These are phyloP conservation scores for Ammopiptanthus mongolicus DNA, from an alignment of 306 rosid genomes.

Conservation along the genomic window DNA sequence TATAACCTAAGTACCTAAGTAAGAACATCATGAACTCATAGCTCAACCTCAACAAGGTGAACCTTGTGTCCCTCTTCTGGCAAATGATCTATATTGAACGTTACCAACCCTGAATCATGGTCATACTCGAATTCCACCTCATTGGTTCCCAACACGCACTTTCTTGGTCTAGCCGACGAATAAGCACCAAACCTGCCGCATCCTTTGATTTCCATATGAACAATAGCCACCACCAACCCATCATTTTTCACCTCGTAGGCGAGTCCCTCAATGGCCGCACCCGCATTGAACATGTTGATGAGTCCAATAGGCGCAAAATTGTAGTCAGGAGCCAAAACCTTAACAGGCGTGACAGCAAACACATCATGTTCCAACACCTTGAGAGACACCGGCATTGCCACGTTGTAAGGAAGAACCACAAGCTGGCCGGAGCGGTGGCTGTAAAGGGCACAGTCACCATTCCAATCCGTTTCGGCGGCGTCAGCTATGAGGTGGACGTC, in stretches of 20 bases:
- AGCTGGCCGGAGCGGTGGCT: slow-evolving; percentile 39
- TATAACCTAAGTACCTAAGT: background rate
- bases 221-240: slow-evolving; percentile 27
- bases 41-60: slow-evolving; percentile 52
- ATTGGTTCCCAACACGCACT: slow-evolving; percentile 41
- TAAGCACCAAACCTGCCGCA: slow-evolving; percentile 74
- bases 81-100: slow-evolving; percentile 47
- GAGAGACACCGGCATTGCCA: slow-evolving; percentile 63
- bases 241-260: slow-evolving; percentile 37
- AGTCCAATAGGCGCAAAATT: slow-evolving; percentile 76
- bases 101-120: slow-evolving; percentile 47
- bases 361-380: slow-evolving; percentile 71
- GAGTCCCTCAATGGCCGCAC: slow-evolving; percentile 74
- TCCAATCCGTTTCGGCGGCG: slow-evolving; percentile 41
- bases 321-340: slow-evolving; percentile 40
- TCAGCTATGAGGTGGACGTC: slow-evolving; percentile 68
- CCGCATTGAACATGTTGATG: slow-evolving; percentile 72
- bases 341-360: slow-evolving; percentile 66
- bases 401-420: slow-evolving; percentile 56
- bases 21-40: slow-evolving; percentile 28
- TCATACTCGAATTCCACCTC: slow-evolving; percentile 47
- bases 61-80: slow-evolving; percentile 46
- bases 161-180: slow-evolving; percentile 56
- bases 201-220: slow-evolving; percentile 65
- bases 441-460: slow-evolving; percentile 64